phyloP scores from a whole-genome alignment of 495 filamentous ascomycete species.

The Apodospora peruviana region DNA sequence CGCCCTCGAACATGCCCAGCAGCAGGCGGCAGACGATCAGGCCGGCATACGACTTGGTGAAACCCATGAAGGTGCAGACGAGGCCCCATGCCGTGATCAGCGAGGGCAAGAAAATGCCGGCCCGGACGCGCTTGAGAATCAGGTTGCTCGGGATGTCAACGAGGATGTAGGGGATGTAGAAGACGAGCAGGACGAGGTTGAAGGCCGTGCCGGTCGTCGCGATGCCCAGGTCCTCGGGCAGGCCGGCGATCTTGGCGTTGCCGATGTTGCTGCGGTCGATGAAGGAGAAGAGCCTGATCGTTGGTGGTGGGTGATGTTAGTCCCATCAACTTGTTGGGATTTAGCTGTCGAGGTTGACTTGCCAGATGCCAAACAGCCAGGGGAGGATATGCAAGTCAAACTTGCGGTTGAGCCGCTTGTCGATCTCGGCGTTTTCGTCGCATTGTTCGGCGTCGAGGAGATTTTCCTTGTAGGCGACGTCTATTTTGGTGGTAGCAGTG shows the following conservation, averaged over 20 bases:
- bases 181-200: conserved; percentile 43
- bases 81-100: conserved; percentile 49
- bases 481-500: no score
- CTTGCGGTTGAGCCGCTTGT: conserved; percentile 15
- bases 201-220: conserved; percentile 29
- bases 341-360: neutral
- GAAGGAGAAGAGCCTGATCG: conserved; percentile 37
- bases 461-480: no score
- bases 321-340: neutral
- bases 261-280: conserved; percentile 51
- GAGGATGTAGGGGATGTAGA: conserved; percentile 47
- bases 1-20: conserved; percentile 58
- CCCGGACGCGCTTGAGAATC: conserved; percentile 53
- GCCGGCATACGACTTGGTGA: conserved; percentile 46
- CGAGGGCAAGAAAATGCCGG: conserved; percentile 48
- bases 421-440: conserved; percentile 1
- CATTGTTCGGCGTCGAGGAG: no score
- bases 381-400: conserved; percentile 39
- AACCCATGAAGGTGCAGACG: conserved; percentile 49
- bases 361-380: conserved; percentile 46
- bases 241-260: conserved; percentile 41
- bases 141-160: conserved; percentile 55
- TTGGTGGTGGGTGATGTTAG: neutral
- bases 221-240: conserved; percentile 36
- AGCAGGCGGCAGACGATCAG: conserved; percentile 54